phyloP scores from a whole-genome alignment of 1,284 basidiomycete genomes.

The Cerioporus squamosus region DNA sequence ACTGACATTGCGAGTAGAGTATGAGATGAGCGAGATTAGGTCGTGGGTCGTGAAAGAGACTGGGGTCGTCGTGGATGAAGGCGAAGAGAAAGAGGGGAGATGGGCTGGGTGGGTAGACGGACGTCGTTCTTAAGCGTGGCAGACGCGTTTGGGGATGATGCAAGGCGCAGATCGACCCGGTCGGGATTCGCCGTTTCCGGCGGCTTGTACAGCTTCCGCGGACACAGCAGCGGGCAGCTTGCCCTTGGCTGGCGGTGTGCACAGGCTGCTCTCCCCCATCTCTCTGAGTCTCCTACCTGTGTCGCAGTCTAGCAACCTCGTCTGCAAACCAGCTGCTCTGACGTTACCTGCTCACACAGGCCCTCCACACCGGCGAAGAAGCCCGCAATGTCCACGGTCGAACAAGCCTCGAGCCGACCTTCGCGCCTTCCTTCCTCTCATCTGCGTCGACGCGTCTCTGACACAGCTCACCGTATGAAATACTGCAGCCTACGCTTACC shows the following conservation, averaged over 20 bases:
- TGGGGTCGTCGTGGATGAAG: constrained; percentile 1
- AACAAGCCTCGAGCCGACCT: too few relatives aligned
- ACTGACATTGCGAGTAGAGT: constrained; percentile 26
- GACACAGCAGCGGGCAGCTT: not conserved
- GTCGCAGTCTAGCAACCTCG: too few relatives aligned
- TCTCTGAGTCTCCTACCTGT: too few relatives aligned
- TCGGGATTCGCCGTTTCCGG: constrained; percentile 24
- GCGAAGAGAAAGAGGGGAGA: not conserved
- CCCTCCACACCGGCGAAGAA: too few relatives aligned
- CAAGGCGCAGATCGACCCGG: not conserved
- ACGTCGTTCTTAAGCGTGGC: constrained; percentile 12
- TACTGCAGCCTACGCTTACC: too few relatives aligned
- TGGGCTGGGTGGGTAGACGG: constrained; percentile 1
- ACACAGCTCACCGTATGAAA: too few relatives aligned
- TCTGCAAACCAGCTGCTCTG: too few relatives aligned
- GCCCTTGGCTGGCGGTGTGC: constrained; percentile 12
- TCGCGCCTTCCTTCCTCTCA: too few relatives aligned
- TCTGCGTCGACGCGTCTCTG: too few relatives aligned
- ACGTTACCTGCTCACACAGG: too few relatives aligned
- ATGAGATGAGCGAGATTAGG: constrained; percentile 1
- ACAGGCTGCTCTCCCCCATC: constrained; percentile 5
- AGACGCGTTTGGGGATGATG: constrained; percentile 11
- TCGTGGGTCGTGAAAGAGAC: not conserved
- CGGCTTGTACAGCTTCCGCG: constrained; percentile 10
- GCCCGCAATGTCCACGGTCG: too few relatives aligned